A percentile compares a stretch with the other conserved stretches of the same genome.
Conservation (phyloP, 768 basidiomycete species). For the Hypsizygus marmoreus region DNA sequence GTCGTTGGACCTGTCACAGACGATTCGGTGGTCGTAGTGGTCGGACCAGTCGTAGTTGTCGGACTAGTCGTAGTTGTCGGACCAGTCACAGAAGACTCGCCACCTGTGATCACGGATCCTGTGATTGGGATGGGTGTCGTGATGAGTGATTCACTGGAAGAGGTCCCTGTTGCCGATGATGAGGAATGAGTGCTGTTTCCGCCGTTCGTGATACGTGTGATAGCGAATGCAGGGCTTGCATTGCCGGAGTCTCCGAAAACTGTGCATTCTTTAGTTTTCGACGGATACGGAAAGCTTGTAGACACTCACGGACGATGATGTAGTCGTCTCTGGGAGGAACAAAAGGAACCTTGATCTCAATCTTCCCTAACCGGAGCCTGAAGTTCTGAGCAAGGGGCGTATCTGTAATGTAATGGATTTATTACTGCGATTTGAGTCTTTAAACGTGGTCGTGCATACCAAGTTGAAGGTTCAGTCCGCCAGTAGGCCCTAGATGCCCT, state of each 20-base stretch:
- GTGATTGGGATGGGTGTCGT: slow-evolving; percentile 33
- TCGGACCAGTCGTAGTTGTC: too few species aligned
- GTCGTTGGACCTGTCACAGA: neutral
- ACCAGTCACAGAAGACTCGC: slow-evolving; percentile 11
- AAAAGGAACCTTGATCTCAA: slow-evolving; percentile 53
- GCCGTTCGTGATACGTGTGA: slow-evolving; percentile 47
- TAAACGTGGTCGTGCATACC: slow-evolving; percentile 32
- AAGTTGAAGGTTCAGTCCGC: slow-evolving; percentile 55
- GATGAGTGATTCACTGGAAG: slow-evolving; percentile 23
- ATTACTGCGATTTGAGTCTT: neutral
- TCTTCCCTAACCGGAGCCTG: slow-evolving; percentile 50
- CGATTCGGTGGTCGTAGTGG: neutral
- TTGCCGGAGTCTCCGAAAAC: slow-evolving; percentile 75
- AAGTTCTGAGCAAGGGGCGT: slow-evolving; percentile 60
- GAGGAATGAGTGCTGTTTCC: too few species aligned
- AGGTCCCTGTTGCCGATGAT: too few species aligned
- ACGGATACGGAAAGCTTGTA: slow-evolving; percentile 3
- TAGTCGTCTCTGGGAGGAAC: slow-evolving; percentile 50
- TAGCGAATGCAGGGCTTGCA: slow-evolving; percentile 58
- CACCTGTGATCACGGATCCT: slow-evolving; percentile 31
- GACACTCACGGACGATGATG: slow-evolving; percentile 62
- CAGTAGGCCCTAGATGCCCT: slow-evolving; percentile 43
- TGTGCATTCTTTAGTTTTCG: slow-evolving; percentile 26
- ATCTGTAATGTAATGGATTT: slow-evolving; percentile 34
- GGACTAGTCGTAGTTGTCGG: slow-evolving; percentile 6